Conservation (phyloP, 345 rosid species). For the Psidium friedrichsthalianum region DNA sequence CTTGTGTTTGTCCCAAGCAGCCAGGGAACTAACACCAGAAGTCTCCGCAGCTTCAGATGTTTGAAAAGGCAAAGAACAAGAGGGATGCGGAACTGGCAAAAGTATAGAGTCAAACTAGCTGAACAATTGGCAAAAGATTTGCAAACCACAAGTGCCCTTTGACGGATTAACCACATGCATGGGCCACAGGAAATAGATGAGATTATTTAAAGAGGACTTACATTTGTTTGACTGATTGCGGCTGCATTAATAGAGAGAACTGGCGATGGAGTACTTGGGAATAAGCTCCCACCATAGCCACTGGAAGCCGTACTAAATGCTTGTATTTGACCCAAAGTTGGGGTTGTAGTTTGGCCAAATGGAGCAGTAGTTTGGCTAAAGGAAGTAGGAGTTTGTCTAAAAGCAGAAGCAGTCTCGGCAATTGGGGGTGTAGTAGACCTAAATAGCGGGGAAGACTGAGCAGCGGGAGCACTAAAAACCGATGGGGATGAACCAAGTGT, state of each 20-base stretch:
- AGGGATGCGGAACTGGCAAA: constrained; percentile 19
- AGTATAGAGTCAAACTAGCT: not conserved
- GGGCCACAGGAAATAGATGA: not conserved
- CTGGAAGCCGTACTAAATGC: constrained; percentile 41
- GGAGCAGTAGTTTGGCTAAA: constrained; percentile 21
- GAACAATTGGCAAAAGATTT: not conserved
- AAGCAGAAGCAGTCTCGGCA: constrained; percentile 40
- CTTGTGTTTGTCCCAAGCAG: constrained; percentile 45
- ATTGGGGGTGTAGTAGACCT: constrained; percentile 23
- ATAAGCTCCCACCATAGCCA: constrained; percentile 25
- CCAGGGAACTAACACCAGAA: constrained; percentile 26
- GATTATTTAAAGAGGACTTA: constrained; percentile 11
- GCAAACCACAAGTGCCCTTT: not conserved
- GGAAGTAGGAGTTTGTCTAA: too few relatives aligned
- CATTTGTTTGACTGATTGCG: constrained; percentile 39
- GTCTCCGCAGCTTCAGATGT: constrained; percentile 41
- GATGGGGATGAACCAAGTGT: constrained; percentile 51
- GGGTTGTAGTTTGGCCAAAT: not conserved
- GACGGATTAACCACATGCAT: not conserved
- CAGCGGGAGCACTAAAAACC: constrained; percentile 31
- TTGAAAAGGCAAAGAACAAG: constrained; percentile 30
- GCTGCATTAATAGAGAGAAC: constrained; percentile 26
- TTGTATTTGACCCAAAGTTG: constrained; percentile 27
- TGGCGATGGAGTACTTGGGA: constrained; percentile 35
- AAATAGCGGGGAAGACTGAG: constrained; percentile 50